Evolutionary conservation across 768 basidiomycete genomes (phyloP).

Genomic region (Hericium rajendrae): DNA sequence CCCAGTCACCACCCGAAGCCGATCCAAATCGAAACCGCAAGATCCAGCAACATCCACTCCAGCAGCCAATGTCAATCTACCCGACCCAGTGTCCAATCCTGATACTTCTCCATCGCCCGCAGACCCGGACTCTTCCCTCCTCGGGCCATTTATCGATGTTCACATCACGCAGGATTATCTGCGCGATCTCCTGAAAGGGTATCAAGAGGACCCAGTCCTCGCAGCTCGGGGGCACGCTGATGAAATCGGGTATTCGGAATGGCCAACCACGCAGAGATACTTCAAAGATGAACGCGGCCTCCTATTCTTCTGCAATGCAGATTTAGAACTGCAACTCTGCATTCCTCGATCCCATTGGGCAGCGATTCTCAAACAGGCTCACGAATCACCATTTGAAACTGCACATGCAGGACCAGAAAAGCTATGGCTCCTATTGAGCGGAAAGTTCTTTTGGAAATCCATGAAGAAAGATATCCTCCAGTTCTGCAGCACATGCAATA

Average conservation of each 20-base stretch:
- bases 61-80: no score
- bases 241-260: background rate
- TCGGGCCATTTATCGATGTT: background rate
- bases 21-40: background rate
- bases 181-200: background rate
- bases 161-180: background rate
- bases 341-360: constrained; percentile 1
- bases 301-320: constrained; percentile 13
- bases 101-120: no score
- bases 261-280: constrained; percentile 1
- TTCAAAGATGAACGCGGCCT: constrained; percentile 11
- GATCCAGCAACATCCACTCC: no score
- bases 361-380: background rate
- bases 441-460: background rate
- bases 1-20: background rate
- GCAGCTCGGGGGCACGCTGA: no score
- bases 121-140: background rate
- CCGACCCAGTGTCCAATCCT: no score
- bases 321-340: constrained; percentile 12
- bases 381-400: constrained; percentile 4
- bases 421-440: constrained; percentile 1
- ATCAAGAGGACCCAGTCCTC: background rate
- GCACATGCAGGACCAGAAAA: constrained; percentile 7
- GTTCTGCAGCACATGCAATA: constrained; percentile 5
- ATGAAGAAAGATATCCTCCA: constrained; percentile 5